A percentile compares a stretch with the other conserved stretches of the same genome.
These are phyloP conservation scores for Pilasporangium apinafurcum DNA, from an alignment of 352 stramenopile species.

Conservation along the genomic window DNA sequence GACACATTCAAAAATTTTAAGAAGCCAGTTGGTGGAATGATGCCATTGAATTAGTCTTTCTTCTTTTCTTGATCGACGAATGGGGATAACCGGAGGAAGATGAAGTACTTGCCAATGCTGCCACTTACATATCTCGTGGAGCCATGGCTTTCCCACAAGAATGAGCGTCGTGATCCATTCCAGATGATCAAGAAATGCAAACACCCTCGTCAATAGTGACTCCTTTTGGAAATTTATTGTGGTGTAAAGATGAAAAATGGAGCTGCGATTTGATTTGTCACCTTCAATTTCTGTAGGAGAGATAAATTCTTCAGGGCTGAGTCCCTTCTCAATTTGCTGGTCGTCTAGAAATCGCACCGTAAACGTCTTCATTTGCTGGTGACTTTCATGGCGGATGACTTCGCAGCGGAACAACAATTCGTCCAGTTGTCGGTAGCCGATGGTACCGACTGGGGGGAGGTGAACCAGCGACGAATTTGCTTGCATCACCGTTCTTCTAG, in stretches of 20 bases:
- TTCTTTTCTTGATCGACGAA: background rate
- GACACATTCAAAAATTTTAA: background rate
- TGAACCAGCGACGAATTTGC: too few relatives aligned
- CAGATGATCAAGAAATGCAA: slow-evolving; percentile 11
- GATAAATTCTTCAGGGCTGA: slow-evolving; percentile 19
- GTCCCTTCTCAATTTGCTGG: slow-evolving; percentile 9
- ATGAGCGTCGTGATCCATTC: slow-evolving; percentile 8
- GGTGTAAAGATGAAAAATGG: background rate
- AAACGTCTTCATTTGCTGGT: slow-evolving; percentile 1
- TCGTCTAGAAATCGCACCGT: slow-evolving; percentile 24
- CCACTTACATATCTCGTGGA: background rate
- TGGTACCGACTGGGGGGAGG: slow-evolving; percentile 3
- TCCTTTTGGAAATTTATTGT: background rate
- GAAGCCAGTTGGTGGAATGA: background rate
- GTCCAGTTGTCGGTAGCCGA: slow-evolving; percentile 18
- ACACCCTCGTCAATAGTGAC: background rate
- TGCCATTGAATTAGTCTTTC: background rate
- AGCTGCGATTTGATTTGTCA: background rate
- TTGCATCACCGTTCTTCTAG: too few relatives aligned
- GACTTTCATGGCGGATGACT: slow-evolving; percentile 10
- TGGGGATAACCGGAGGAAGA: background rate
- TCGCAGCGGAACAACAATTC: slow-evolving; percentile 16
- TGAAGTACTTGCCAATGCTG: slow-evolving; percentile 7
- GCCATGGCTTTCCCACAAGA: slow-evolving; percentile 6
- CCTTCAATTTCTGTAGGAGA: background rate